Percentiles rank a stretch among this genome's conserved stretches.
phyloP scores from a whole-genome alignment of 139 green algal genomes.

The Chlamydomonas urium region DNA sequence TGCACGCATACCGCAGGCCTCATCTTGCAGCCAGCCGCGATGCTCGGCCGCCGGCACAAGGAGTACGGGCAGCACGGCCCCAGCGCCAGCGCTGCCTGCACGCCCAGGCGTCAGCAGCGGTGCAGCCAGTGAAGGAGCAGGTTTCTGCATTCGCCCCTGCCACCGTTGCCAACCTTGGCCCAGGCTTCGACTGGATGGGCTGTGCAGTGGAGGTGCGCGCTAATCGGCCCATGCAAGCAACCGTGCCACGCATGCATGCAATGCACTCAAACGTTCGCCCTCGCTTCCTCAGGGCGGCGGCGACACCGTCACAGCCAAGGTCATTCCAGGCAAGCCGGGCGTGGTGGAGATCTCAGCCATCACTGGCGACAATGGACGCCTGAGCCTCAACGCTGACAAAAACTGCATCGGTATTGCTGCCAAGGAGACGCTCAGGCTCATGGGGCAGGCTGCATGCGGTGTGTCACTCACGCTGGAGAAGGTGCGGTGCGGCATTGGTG shows the following conservation, averaged over 20 bases:
- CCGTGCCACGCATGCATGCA: background rate
- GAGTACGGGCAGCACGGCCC: too few species aligned
- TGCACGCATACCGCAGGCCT: too few species aligned
- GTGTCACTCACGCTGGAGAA: constrained; percentile 82
- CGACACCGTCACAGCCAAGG: constrained; percentile 76
- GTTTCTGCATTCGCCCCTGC: constrained; percentile 84
- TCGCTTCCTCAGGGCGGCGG: constrained; percentile 67
- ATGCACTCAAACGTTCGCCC: background rate
- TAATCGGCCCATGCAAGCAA: background rate
- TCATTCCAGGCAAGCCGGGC: constrained; percentile 59
- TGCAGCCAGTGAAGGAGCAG: constrained; percentile 45
- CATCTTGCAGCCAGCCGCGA: too few species aligned
- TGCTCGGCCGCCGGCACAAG: too few species aligned
- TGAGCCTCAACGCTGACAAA: constrained; percentile 68
- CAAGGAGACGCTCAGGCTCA: constrained; percentile 74
- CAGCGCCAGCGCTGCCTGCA: too few species aligned
- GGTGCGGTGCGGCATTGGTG: constrained; percentile 23
- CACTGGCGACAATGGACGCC: constrained; percentile 78
- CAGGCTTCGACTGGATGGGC: constrained; percentile 97
- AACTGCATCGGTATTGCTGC: constrained; percentile 96
- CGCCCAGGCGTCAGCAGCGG: too few species aligned
- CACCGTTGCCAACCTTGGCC: constrained; percentile 95
- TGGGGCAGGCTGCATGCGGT: constrained; percentile 73
- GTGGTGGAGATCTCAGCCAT: constrained; percentile 85
- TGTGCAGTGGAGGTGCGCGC: constrained; percentile 82